Evolutionary conservation across 768 basidiomycete genomes (phyloP).

Genomic region (Mycena metata): DNA sequence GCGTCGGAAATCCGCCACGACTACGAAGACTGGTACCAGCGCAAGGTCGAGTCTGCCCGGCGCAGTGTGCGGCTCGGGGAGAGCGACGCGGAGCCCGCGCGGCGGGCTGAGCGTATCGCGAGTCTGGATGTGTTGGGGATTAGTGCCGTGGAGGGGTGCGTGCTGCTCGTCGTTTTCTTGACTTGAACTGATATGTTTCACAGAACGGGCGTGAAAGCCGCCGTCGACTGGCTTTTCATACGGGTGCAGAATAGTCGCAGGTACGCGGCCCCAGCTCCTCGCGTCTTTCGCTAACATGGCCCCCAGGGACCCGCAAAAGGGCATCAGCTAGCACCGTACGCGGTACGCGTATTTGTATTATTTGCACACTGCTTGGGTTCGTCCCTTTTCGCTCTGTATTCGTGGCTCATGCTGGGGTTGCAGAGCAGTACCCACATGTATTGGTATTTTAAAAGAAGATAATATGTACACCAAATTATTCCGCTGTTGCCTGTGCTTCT

Average conservation of each 20-base stretch:
- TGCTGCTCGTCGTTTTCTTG: conserved; percentile 34
- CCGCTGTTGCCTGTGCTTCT: too few relatives aligned
- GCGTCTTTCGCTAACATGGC: not conserved
- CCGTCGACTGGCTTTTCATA: conserved; percentile 95
- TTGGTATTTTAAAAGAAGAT: too few relatives aligned
- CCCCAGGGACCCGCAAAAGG: conserved; percentile 45
- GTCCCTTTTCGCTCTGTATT: too few relatives aligned
- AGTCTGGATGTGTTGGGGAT: conserved; percentile 92
- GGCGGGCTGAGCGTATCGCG: conserved; percentile 72
- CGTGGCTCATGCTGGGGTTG: too few relatives aligned
- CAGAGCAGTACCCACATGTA: too few relatives aligned
- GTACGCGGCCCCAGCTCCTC: conserved; percentile 55
- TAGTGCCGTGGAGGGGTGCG: conserved; percentile 92
- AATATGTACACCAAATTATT: too few relatives aligned
- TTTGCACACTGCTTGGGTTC: too few relatives aligned
- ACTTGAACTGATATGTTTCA: not conserved
- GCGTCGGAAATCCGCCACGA: conserved; percentile 93
- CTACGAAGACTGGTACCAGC: conserved; percentile 89
- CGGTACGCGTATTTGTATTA: too few relatives aligned
- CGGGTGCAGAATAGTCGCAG: conserved; percentile 91
- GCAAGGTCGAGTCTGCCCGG: conserved; percentile 77
- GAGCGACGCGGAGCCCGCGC: conserved; percentile 50
- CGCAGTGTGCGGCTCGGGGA: conserved; percentile 64
- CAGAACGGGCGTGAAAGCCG: conserved; percentile 90
- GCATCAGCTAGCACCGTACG: conserved; percentile 27